Evolutionary conservation across 2,329 filamentous ascomycete genomes (phyloP).

Genomic region (Aspergillus pseudotamarii): DNA sequence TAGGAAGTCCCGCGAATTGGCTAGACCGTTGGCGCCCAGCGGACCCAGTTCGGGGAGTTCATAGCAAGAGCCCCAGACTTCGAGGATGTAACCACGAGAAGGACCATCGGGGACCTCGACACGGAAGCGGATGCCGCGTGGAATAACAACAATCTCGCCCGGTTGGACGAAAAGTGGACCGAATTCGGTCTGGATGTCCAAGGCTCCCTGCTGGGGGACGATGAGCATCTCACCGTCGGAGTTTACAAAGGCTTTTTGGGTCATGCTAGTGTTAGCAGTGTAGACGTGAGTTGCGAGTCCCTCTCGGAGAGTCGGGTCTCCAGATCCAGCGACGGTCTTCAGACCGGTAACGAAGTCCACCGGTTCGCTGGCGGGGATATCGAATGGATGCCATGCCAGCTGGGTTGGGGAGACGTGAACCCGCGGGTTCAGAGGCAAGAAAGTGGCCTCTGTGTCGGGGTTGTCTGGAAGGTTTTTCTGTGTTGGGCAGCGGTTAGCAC

Average conservation of each 20-base stretch:
- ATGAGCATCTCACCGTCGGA: conserved; percentile 69
- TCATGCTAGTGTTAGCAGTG: conserved; percentile 59
- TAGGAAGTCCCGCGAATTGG: conserved; percentile 68
- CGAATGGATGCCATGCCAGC: conserved; percentile 61
- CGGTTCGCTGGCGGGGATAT: conserved; percentile 51
- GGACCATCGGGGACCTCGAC: conserved; percentile 63
- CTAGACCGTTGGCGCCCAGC: conserved; percentile 67
- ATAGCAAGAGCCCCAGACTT: conserved; percentile 67
- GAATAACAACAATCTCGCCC: conserved; percentile 69
- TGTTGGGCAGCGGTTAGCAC: conserved; percentile 13
- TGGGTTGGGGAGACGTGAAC: conserved; percentile 60
- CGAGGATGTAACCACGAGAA: conserved; percentile 67
- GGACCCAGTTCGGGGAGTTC: conserved; percentile 68
- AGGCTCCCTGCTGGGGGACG: conserved; percentile 64
- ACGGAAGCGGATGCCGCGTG: conserved; percentile 65
- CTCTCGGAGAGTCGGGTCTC: conserved; percentile 59
- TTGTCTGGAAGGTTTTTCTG: conserved; percentile 52
- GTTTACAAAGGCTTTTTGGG: conserved; percentile 59
- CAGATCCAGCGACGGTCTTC: conserved; percentile 58
- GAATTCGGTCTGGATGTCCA: conserved; percentile 71
- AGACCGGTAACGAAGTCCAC: conserved; percentile 60
- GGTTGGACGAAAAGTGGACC: conserved; percentile 66
- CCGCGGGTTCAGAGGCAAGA: conserved; percentile 51
- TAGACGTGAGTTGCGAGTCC: conserved; percentile 61
- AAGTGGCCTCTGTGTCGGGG: conserved; percentile 36